Evolutionary conservation across 306 rosid genomes (phyloP).

Genomic region (Luffa aegyptiaca): DNA sequence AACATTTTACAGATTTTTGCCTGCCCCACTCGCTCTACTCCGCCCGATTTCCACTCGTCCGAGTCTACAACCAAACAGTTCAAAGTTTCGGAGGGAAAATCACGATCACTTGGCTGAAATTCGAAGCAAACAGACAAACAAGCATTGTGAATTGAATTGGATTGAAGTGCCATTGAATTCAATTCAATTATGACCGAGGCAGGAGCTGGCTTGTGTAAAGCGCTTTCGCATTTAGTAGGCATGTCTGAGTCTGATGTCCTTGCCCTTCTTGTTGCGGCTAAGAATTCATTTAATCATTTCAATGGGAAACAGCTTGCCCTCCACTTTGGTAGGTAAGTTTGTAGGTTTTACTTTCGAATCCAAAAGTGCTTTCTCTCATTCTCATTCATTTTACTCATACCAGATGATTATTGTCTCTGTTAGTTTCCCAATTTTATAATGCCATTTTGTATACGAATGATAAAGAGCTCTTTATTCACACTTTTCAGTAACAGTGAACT

Average conservation of each 20-base stretch:
- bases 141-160: background rate
- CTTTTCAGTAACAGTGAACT: background rate
- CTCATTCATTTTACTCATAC: background rate
- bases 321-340: background rate
- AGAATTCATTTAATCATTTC: background rate
- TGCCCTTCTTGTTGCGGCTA: background rate
- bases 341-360: background rate
- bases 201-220: background rate
- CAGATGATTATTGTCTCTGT: background rate
- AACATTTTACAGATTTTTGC: too few species aligned
- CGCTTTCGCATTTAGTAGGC: constrained; percentile 1
- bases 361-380: background rate
- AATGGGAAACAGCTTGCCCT: constrained; percentile 1
- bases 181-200: background rate
- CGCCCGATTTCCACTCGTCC: background rate
- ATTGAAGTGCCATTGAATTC: background rate
- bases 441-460: background rate
- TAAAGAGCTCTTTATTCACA: background rate
- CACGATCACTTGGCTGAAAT: background rate
- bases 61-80: background rate
- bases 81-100: background rate
- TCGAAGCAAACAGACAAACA: background rate
- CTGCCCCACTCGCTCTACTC: background rate
- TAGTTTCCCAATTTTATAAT: background rate
- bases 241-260: background rate